Base-by-base conservation (phyloP, 108 stramenopile species). In the Nannochloropsis salina region DNA sequence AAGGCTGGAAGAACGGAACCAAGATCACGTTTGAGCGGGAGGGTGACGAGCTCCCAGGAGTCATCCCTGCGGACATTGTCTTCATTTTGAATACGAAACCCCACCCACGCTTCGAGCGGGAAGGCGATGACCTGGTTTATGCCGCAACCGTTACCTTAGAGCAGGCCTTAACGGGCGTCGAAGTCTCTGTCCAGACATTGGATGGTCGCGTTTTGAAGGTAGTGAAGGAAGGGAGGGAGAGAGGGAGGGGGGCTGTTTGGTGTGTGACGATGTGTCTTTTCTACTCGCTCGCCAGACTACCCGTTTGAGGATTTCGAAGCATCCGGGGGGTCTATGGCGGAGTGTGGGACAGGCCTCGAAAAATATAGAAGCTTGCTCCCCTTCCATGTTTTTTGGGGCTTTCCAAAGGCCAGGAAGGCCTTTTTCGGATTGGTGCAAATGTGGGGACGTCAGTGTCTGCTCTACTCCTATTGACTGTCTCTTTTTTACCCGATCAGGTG, bases 71-170 rank as follows among this genome's bases (percentile, higher is more conserved):
- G 31, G 97, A 99, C 90, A 90, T 99, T 44, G 93, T 98, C 85
- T 99, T 99, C 85, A 93, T 99, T 83, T 89, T 99, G 79, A 94
- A 96, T 88, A 95, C 97, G 84, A 96, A 97, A 91, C 96, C 95
- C 43, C 96, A 98, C 89, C 92, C 90, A 8, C 82, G 95, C 79
- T 99, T 97, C 90, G 94, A 94, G 85, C 92, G 98, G 79, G 94
- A 98, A 83, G 97, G 96, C 61, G 95, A 95, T 42, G 95, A 99
- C 92, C 91, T 99, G 82, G 80, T 97, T 86, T 92, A 94, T 44
- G 93, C 92, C 61, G 95, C 96, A 86, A 92, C 93, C 31, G 84
- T 99, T 41, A 90, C 92, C 44, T 89, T 99, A 42, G 93, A 94
- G 85, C 95, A 99, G 91, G 98, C 98, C 3, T 90, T 99, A 9